Conservation (phyloP, 306 rosid genomes). For the Quercus rubra region DNA sequence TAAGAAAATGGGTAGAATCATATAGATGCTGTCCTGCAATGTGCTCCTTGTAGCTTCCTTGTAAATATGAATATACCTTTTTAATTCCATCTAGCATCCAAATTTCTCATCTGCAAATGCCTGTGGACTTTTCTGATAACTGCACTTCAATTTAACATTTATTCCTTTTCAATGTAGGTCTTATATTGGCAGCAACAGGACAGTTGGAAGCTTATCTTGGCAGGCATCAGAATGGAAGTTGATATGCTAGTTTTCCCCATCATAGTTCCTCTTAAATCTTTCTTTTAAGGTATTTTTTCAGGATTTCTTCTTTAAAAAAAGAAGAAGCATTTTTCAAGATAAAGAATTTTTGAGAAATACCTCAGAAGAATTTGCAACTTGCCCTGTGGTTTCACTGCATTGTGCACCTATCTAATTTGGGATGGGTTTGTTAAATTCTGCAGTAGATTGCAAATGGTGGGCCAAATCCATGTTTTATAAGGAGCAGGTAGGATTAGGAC, state of each 20-base stretch:
- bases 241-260: conserved; percentile 12
- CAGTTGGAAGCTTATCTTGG: conserved; percentile 61
- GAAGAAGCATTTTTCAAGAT: conserved; percentile 14
- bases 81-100: neutral
- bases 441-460: neutral
- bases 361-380: neutral
- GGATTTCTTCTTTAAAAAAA: too few species aligned
- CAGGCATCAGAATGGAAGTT: conserved; percentile 53
- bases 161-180: conserved; percentile 53
- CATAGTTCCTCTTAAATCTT: conserved; percentile 8
- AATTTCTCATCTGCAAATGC: neutral
- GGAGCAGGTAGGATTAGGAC: neutral
- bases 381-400: neutral
- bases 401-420: neutral
- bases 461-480: neutral
- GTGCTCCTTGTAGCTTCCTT: neutral
- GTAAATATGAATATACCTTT: neutral
- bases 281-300: conserved; percentile 24
- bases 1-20: neutral
- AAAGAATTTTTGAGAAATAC: neutral
- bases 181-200: conserved; percentile 80
- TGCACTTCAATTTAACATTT: conserved; percentile 3
- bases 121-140: neutral
- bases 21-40: neutral
- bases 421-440: neutral